These are phyloP conservation scores for Dactylella cylindrospora DNA, from an alignment of 2,329 filamentous ascomycete genomes.

Conservation along the genomic window DNA sequence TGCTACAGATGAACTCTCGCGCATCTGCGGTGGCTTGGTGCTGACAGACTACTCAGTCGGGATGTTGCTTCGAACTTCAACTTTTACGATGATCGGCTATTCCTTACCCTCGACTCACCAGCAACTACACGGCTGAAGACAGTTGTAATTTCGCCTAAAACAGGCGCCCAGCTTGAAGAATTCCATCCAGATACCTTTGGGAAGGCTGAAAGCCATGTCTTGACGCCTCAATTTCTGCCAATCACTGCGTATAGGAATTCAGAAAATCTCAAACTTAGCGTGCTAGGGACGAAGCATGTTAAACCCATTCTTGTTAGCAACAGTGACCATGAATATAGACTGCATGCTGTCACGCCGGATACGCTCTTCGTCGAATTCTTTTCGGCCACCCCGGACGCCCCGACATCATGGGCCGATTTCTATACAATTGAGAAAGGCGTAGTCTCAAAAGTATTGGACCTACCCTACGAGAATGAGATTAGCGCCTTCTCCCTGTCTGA, in stretches of 20 bases:
- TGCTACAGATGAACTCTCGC: conserved; percentile 52
- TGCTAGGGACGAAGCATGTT: conserved; percentile 62
- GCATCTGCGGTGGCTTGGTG: too few species aligned
- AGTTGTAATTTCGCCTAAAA: conserved; percentile 32
- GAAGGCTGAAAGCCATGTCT: conserved; percentile 18
- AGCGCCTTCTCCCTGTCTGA: conserved; percentile 80
- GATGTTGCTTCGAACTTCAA: conserved; percentile 38
- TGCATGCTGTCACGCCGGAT: conserved; percentile 29
- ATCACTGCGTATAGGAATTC: conserved; percentile 25
- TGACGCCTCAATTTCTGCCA: conserved; percentile 27
- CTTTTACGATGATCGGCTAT: conserved; percentile 15
- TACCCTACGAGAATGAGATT: conserved; percentile 65
- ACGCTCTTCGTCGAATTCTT: conserved; percentile 31
- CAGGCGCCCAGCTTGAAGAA: conserved; percentile 31
- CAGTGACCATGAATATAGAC: conserved; percentile 22
- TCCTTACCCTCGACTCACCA: conserved; percentile 26
- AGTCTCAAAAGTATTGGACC: conserved; percentile 63
- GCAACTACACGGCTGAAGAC: conserved; percentile 18
- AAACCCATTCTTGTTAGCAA: conserved; percentile 22
- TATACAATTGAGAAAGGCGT: conserved; percentile 74
- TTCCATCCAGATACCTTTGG: conserved; percentile 23
- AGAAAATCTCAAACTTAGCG: conserved; percentile 67
- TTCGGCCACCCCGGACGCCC: conserved; percentile 15
- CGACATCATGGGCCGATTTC: conserved; percentile 69
- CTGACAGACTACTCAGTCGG: conserved; percentile 18